Evolutionary conservation across 2,329 filamentous ascomycete species (phyloP), one percentile per base, ranked within the genome.

Genomic region (Tolypocladium inflatum): DNA sequence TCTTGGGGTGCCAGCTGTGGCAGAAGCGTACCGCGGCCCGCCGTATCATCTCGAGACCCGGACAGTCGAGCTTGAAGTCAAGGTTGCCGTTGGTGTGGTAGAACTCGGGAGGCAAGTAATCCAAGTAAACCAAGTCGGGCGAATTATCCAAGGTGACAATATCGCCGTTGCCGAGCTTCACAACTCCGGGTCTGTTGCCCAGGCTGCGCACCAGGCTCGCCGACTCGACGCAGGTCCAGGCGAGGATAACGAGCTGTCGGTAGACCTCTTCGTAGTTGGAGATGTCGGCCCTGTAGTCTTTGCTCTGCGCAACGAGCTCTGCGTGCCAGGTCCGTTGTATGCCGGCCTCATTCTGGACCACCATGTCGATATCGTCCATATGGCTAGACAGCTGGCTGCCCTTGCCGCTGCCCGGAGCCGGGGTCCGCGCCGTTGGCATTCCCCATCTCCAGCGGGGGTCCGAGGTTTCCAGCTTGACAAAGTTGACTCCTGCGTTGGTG

Each of bases 21-120:
- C 71, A 74, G 60, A 75, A 78, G 11, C 72, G 73, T 13, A 79
- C 63, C 5, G 76, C 76, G 5, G 78, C 66, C 23, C 70, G 72
- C 17, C 71, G 71, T 45, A 78, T 67, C 23, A 68, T 62, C 3
- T 67, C 65, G 9, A 75, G 61, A 1, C 62, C 66, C 9, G 63
- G 54, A 42, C 71, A 74, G 13, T 61, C 50, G 7, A 71, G 59
- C 6, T 61, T 45, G 55, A 64, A 62, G 11, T 61, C 61, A 53
- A 74, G 65, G 43, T 62, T 65, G 55, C 65, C 65, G 2, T 63
- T 63, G 13, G 58, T 61, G 52, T 68, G 62, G 54, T 69, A 72
- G 26, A 67, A 57, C 5, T 67, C 63, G 1, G 60, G 54, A 5
- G 69, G 66, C 9, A 73, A 58, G 55, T 74, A 75, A 45, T 74